A percentile compares a stretch with the other conserved stretches of the same genome.
These are phyloP conservation scores for Cymbopogon citratus DNA, from an alignment of 176 grass and related monocot species.

Conservation along the genomic window DNA sequence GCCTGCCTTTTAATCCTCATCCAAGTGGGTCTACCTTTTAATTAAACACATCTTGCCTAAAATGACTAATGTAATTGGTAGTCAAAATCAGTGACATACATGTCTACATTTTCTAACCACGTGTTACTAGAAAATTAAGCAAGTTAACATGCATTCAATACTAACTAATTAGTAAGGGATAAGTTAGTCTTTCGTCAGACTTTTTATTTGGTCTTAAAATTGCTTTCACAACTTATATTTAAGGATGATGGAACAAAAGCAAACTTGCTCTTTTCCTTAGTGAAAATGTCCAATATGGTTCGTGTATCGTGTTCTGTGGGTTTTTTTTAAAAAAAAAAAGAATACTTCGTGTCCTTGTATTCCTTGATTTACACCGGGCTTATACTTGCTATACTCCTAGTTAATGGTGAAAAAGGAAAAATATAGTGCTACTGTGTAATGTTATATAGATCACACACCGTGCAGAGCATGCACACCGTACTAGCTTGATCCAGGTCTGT, in stretches of 20 bases:
- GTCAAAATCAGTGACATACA: no score
- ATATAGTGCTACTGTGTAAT: background rate
- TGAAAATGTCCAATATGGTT: background rate
- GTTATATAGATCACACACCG: background rate
- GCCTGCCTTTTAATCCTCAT: background rate
- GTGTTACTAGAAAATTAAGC: background rate
- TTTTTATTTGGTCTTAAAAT: background rate
- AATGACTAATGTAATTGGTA: background rate
- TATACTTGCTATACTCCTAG: background rate
- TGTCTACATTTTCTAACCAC: background rate
- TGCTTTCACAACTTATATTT: background rate
- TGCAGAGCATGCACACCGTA: no score
- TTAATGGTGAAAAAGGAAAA: background rate
- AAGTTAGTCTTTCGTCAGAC: background rate
- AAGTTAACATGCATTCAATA: background rate
- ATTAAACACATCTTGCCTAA: background rate
- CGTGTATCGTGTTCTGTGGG: no score
- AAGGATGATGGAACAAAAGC: background rate
- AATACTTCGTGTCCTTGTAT: background rate
- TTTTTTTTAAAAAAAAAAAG: no score
- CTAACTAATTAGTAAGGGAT: no score
- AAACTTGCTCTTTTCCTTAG: background rate
- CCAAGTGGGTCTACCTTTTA: background rate
- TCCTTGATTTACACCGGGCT: background rate
- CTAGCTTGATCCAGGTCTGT: background rate